phyloP scores from a whole-genome alignment of 306 rosid genomes.

The Vigna nakashimae region DNA sequence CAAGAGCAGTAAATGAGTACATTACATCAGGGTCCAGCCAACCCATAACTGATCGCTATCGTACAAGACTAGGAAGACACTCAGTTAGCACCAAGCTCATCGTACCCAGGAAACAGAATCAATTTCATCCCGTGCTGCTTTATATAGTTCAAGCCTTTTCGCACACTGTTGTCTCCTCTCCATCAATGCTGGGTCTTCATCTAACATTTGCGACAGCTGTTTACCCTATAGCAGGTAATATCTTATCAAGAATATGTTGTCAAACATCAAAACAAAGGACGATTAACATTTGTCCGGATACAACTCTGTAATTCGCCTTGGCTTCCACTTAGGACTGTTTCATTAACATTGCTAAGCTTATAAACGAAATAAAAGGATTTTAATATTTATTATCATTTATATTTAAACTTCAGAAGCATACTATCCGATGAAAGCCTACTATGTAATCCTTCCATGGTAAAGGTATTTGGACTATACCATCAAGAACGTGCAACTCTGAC shows the following conservation, averaged over 20 bases:
- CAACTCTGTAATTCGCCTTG: too few relatives aligned
- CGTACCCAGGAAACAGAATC: constrained; percentile 89
- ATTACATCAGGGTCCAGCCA: constrained; percentile 35
- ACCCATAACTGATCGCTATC: constrained; percentile 30
- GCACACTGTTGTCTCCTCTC: constrained; percentile 89
- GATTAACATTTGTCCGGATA: too few relatives aligned
- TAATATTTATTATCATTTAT: too few relatives aligned
- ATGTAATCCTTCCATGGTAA: too few relatives aligned
- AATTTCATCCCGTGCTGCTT: constrained; percentile 90
- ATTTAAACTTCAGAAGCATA: too few relatives aligned
- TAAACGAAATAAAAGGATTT: too few relatives aligned
- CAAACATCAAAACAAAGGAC: background rate
- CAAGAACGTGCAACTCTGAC: too few relatives aligned
- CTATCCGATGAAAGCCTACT: too few relatives aligned
- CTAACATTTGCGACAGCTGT: constrained; percentile 72
- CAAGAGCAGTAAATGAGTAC: constrained; percentile 5
- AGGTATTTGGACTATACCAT: too few relatives aligned
- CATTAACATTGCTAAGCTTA: too few relatives aligned
- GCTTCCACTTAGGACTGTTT: too few relatives aligned
- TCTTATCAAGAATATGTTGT: constrained; percentile 8
- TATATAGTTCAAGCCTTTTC: constrained; percentile 85
- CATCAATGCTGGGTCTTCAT: constrained; percentile 93
- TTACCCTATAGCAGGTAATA: constrained; percentile 59
- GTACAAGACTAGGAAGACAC: constrained; percentile 33
- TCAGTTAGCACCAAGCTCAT: constrained; percentile 45